These are phyloP conservation scores for Marsdenia floribunda DNA, from an alignment of 257 asterid genomes.

Conservation along the genomic window DNA sequence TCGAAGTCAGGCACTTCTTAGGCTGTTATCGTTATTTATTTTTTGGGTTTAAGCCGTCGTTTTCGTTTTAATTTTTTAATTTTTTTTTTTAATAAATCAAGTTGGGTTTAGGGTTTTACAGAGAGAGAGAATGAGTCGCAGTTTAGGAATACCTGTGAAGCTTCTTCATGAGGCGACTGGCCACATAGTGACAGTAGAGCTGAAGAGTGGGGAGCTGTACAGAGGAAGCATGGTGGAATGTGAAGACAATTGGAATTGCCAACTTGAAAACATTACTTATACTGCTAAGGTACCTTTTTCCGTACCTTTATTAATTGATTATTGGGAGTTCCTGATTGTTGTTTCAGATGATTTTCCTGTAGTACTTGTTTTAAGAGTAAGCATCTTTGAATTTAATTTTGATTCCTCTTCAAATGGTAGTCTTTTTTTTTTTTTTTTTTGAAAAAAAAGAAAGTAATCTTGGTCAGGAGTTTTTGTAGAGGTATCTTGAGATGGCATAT, in stretches of 20 bases:
- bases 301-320: not conserved
- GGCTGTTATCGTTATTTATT: not conserved
- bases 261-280: conserved; percentile 45
- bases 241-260: conserved; percentile 58
- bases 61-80: no score
- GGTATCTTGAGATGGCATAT: not conserved
- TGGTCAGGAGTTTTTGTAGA: not conserved
- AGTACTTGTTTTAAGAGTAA: not conserved
- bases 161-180: conserved; percentile 97
- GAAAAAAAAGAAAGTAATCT: not conserved
- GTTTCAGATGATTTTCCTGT: not conserved
- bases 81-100: not conserved
- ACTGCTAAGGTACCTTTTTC: conserved; percentile 36
- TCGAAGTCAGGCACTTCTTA: not conserved
- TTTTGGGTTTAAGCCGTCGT: not conserved
- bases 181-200: conserved; percentile 83
- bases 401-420: not conserved
- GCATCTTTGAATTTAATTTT: not conserved
- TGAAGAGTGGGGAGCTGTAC: conserved; percentile 90
- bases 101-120: conserved; percentile 3
- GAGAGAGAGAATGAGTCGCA: conserved; percentile 56
- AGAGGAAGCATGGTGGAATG: conserved; percentile 86
- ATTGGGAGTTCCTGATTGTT: not conserved
- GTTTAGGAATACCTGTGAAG: conserved; percentile 95
- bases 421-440: no score